These are phyloP conservation scores for Fusarium euwallaceae DNA, from an alignment of 2,329 filamentous ascomycete genomes.

Conservation along the genomic window DNA sequence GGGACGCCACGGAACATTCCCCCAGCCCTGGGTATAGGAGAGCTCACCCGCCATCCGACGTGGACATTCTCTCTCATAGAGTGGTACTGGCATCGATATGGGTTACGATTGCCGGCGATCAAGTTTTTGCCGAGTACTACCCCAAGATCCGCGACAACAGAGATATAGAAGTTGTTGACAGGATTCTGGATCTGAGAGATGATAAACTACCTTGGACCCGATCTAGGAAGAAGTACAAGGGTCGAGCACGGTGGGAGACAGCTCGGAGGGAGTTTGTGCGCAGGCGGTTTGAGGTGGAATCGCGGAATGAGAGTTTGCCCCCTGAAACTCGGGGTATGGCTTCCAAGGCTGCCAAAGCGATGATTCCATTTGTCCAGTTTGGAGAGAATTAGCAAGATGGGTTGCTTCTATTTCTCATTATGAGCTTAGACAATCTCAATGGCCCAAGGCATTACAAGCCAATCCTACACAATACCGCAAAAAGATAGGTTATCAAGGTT, in stretches of 20 bases:
- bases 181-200: not conserved
- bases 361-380: not conserved
- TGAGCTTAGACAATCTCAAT: too few relatives aligned
- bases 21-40: not conserved
- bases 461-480: too few relatives aligned
- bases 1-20: not conserved
- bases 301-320: not conserved
- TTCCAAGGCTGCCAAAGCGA: not conserved
- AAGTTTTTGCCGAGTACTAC: not conserved
- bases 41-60: not conserved
- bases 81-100: not conserved
- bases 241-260: conserved; percentile 17
- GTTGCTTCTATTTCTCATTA: too few relatives aligned
- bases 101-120: not conserved
- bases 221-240: not conserved
- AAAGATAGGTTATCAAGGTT: too few relatives aligned
- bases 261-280: conserved; percentile 10
- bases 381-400: not conserved
- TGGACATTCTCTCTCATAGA: not conserved
- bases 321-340: not conserved
- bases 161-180: not conserved
- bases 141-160: not conserved
- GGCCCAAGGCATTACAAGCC: too few relatives aligned
- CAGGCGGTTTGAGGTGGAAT: conserved; percentile 7
- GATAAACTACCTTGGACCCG: conserved; percentile 15